These are phyloP conservation scores for Baorangia bicolor DNA, from an alignment of 768 basidiomycete species.

Conservation along the genomic window DNA sequence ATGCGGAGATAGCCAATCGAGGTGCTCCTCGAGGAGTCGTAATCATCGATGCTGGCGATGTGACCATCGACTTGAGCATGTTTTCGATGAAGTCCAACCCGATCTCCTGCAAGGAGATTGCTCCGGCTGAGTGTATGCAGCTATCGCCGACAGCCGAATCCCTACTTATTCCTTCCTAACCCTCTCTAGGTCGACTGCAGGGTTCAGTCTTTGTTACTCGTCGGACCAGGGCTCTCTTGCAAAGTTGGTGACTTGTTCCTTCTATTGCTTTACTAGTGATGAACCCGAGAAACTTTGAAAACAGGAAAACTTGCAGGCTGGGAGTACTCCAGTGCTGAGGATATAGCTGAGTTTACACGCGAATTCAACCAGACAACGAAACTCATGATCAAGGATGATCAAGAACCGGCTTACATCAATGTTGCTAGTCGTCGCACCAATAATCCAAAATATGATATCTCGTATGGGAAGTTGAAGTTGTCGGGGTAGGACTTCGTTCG, in stretches of 20 bases:
- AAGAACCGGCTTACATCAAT: slow-evolving; percentile 9
- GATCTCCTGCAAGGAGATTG: slow-evolving; percentile 34
- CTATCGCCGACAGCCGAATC: background rate
- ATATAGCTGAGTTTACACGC: background rate
- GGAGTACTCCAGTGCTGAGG: background rate
- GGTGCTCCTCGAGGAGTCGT: slow-evolving; percentile 36
- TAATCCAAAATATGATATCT: background rate
- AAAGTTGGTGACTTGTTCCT: slow-evolving; percentile 24
- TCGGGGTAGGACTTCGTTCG: slow-evolving; percentile 9
- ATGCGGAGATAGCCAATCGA: background rate
- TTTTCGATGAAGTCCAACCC: slow-evolving; percentile 27
- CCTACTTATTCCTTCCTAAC: background rate
- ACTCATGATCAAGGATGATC: slow-evolving; percentile 1
- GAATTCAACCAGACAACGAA: slow-evolving; percentile 7
- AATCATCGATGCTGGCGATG: too few species aligned
- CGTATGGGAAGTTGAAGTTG: slow-evolving; percentile 8
- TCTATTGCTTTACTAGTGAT: background rate
- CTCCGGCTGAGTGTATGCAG: slow-evolving; percentile 27
- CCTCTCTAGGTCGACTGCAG: slow-evolving; percentile 39
- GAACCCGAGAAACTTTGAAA: background rate
- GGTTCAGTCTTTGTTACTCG: slow-evolving; percentile 49
- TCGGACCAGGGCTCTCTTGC: slow-evolving; percentile 36
- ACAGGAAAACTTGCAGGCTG: slow-evolving; percentile 3
- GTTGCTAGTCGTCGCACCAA: slow-evolving; percentile 2
- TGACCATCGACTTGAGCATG: slow-evolving; percentile 38